These are phyloP conservation scores for Camillea tinctor DNA, from an alignment of 2,329 filamentous ascomycete genomes.

Conservation along the genomic window DNA sequence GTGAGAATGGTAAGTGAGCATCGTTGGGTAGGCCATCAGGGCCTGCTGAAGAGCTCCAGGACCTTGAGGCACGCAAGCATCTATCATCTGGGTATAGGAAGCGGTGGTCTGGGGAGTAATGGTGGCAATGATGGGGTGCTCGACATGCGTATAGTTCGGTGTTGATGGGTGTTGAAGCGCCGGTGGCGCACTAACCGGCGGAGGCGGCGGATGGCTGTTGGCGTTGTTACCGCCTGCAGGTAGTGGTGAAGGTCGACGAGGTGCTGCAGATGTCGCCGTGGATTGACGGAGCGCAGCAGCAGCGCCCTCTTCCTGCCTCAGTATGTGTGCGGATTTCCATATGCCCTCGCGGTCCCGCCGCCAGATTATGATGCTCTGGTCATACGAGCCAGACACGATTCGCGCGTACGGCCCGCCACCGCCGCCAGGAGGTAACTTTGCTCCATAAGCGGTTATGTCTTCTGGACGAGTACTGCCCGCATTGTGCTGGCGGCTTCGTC, in stretches of 20 bases:
- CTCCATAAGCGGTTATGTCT: constrained; percentile 76
- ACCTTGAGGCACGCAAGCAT: constrained; percentile 52
- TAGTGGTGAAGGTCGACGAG: constrained; percentile 17
- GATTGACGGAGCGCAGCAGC: constrained; percentile 42
- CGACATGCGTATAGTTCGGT: constrained; percentile 28
- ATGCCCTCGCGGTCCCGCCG: constrained; percentile 78
- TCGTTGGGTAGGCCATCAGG: constrained; percentile 46
- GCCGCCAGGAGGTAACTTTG: constrained; percentile 85
- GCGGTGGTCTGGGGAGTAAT: constrained; percentile 36
- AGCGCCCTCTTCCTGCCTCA: constrained; percentile 72
- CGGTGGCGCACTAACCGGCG: constrained; percentile 27
- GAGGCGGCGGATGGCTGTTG: constrained; percentile 16
- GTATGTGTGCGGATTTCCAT: constrained; percentile 75
- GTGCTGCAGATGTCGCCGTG: constrained; percentile 5
- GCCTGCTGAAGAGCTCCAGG: constrained; percentile 45
- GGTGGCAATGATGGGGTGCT: constrained; percentile 33
- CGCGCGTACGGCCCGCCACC: constrained; percentile 85
- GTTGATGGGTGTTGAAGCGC: constrained; percentile 22
- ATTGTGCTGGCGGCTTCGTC: constrained; percentile 49
- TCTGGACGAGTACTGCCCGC: constrained; percentile 73
- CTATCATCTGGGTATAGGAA: constrained; percentile 53
- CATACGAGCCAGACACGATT: constrained; percentile 97
- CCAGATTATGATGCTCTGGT: constrained; percentile 96
- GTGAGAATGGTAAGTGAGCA: constrained; percentile 47
- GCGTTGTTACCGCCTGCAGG: constrained; percentile 6